Evolutionary conservation across 2,329 filamentous ascomycete species (phyloP), one percentile per base, ranked within the genome.

Genomic region (Decorospora gaudefroyi): DNA sequence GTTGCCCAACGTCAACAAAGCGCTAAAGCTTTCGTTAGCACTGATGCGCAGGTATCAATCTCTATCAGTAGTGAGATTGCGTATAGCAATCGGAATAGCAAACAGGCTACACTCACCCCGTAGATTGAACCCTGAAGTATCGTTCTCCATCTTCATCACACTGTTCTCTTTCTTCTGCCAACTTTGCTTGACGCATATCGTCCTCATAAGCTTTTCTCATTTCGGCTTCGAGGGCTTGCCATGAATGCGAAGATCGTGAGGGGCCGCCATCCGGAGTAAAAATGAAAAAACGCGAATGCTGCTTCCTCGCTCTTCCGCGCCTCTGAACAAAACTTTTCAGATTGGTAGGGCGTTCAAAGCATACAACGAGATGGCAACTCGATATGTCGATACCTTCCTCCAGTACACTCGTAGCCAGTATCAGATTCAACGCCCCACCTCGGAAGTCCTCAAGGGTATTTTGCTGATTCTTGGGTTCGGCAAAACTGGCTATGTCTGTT

Each of bases 201-300:
- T 88, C 78, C 49, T 84, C 78, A 57, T 89, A 95, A 0, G 78
- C 77, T 32, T 70, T 64, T 55, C 84, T 87, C 85, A 96, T 90
- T n/a, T 82, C 74, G 3, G 76, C 66, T 62, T 96, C 92, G 11
- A 93, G 74, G 0, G 65, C 60, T 17, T 81, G 72, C 86, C 88
- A 95, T 17, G 79, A 75, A 2, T 66, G 55, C 2, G 76, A 53
- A 53, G 17, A 57, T 42, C 28, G 74, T 60, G 22, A 67, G 56
- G 3, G 42, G 9, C 46, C 51, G 6, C 15, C 30, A 6, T 72
- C 59, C 47, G 75, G 64, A 10, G 78, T 64, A 51, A 85, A 74
- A 2, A 85, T 64, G 42, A 72, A 74, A 65, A 79, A 79, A 46
- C 77, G 77, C 1, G 83, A 86, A 8, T 76, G 66, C 34, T 76